Evolutionary conservation across 2,329 filamentous ascomycete species (phyloP).

Genomic region (Pseudocercospora crystallina): DNA sequence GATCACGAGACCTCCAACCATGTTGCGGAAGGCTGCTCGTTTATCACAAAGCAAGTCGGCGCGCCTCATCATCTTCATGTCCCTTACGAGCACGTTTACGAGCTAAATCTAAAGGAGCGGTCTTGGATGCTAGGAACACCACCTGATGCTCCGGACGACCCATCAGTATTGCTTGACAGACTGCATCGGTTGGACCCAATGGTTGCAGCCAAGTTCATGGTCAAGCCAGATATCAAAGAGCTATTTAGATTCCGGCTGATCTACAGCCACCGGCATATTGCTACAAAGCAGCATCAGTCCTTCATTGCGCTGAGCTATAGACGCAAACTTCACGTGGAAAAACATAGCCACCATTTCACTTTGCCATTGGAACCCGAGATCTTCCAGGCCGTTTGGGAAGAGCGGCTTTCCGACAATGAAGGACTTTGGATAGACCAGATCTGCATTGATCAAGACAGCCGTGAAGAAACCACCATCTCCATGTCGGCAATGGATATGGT

Average conservation of each 20-base stretch:
- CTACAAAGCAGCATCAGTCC: slow-evolving; percentile 36
- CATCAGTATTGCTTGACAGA: slow-evolving; percentile 25
- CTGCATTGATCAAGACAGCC: slow-evolving; percentile 44
- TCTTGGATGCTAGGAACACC: slow-evolving; percentile 28
- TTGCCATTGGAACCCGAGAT: slow-evolving; percentile 40
- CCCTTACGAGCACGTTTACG: slow-evolving; percentile 29
- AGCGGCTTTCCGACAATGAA: slow-evolving; percentile 37
- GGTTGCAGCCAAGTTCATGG: slow-evolving; percentile 31
- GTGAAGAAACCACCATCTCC: slow-evolving; percentile 40
- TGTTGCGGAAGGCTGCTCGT: slow-evolving; percentile 15
- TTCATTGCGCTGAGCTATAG: slow-evolving; percentile 48
- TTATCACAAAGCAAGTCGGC: slow-evolving; percentile 26
- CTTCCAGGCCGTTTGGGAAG: slow-evolving; percentile 43
- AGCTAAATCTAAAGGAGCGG: slow-evolving; percentile 28
- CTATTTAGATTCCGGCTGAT: slow-evolving; percentile 41
- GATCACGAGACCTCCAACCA: slow-evolving; percentile 1
- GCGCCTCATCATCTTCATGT: slow-evolving; percentile 24
- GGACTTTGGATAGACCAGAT: slow-evolving; percentile 49
- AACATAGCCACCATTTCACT: slow-evolving; percentile 38
- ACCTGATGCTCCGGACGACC: slow-evolving; percentile 28
- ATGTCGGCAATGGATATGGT: slow-evolving; percentile 45
- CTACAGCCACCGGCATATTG: slow-evolving; percentile 33
- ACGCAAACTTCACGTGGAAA: slow-evolving; percentile 35
- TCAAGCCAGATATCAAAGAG: slow-evolving; percentile 34
- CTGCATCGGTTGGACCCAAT: slow-evolving; percentile 24